Base-by-base conservation (phyloP, 2,329 filamentous ascomycete genomes). In the Fusarium sambucinum region DNA sequence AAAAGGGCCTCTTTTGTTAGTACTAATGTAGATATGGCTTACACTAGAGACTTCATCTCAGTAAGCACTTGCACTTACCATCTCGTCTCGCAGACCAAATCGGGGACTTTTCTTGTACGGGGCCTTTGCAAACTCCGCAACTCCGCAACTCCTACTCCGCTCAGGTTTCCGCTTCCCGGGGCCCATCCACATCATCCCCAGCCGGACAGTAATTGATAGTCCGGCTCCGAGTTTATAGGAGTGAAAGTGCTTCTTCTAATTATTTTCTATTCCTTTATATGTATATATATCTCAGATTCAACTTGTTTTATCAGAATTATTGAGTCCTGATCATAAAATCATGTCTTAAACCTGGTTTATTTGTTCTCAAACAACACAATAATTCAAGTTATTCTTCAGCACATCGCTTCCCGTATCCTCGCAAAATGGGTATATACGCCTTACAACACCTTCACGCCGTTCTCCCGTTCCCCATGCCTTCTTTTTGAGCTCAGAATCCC, bases 371-470 rank as follows among this genome's bases (percentile, higher is more conserved):
- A n/a, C 12, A 17, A 50, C 16, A 29, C 32, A 38, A 19, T 33
- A 50, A 12, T 38, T 50, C 56, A 60, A 40, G 33, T 23, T 51
- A 44, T 30, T 56, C 54, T 58, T 41, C 35, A 64, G 29, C 29
- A 41, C 37, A 33, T 62, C 53, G 37, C 58, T 19, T 48, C 59
- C 51, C 38, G 51, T 46, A 55, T 63, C 47, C 58, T 53, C 66
- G 68, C 65, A 63, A 77, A 76, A 73, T 74, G 75, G 75, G 75
- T 77, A 77, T 77, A 77, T 75, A 74, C 75, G 62, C 66, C 74
- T 63, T 56, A 30, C 66, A 74, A 69, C 62, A 72, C 61, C 66
- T 62, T 53, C 66, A 37, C 61, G 55, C 69, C 66, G 32, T 46
- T 59, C 30, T 46, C 56, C 30, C 37, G 37, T 56, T 46, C 40